Evolutionary conservation across 768 basidiomycete genomes (phyloP), one percentile per base, ranked within the genome.

Genomic region (Wakefieldia striispora): DNA sequence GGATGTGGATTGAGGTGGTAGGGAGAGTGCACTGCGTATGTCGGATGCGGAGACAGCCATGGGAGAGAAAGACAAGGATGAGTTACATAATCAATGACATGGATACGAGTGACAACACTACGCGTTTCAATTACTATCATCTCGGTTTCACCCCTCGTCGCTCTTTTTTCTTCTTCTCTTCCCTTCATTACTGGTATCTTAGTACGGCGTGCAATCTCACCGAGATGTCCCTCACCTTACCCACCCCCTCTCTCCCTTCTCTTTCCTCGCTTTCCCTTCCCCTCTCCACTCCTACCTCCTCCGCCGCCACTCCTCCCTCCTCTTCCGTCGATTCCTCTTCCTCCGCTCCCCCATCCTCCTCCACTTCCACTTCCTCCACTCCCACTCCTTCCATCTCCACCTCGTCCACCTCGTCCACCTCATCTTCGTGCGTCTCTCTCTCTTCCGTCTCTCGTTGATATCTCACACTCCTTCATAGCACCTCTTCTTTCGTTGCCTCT

Each of bases 41-140:
- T 95, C 93, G 54, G 84, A 80, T 47, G 89, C 88, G 50, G 83
- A 81, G 49, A 79, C 75, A 34, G 84, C 79, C 84, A 88, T 88
- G 45, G 14, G 16, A 20, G 31, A 29, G 33, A 16, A 9, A 14
- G 40, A 41, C 41, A 41, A 48, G 29, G 20, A 33, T 1, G 2
- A 6, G 14, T 33, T 33, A 33, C 33, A 33, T 33, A 33, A 33
- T 33, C 13, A 14, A 9, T 14, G 14, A 13, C 31, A n/a, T n/a
- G n/a, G 6, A 31, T 12, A 9, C 11, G 29, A 3, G 8, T 31
- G 29, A 31, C 29, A 9, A 9, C 29, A 12, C 11, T 3, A 31
- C 29, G 11, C 29, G 29, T 31, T 31, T 31, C 26, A 26, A n/a
- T n/a, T n/a, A n/a, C n/a, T n/a, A 23, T 23, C 23, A 23, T 23